Base-by-base conservation (phyloP, 352 stramenopile species). In the Globisporangium acanthophoron region DNA sequence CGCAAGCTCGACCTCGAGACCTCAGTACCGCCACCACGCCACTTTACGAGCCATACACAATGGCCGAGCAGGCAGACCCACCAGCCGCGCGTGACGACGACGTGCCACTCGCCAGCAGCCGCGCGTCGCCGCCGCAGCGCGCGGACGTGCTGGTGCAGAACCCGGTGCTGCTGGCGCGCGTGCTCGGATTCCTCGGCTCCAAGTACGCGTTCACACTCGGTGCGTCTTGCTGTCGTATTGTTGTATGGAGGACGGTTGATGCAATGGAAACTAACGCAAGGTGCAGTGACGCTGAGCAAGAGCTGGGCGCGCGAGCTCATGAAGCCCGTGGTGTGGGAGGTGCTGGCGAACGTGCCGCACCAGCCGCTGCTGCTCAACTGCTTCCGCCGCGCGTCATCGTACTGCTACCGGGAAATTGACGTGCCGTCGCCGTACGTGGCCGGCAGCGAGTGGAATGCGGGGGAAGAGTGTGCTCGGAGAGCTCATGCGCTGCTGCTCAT, bases 351-450 rank as follows among this genome's bases (percentile, higher is more conserved):
- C n/a, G 76, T 92, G 50, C 86, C 86, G 9, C 78, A 88, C 44
- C 70, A 88, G 61, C 86, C 86, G 45, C 67, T 94, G 63, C 62
- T 95, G 31, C 62, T 77, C 24, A 93, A 88, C 49, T 91, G 83
- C 63, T 95, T 95, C 61, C 84, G 86, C 54, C 78, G 86, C 44
- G 86, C 86, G 12, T 73, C 84, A 13, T 93, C 81, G 52, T 95
- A 95, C 57, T 89, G 78, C 66, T 93, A 92, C 64, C 83, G 84
- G n/a, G 86, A 95, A 63, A 69, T 92, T 39, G 86, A 95, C 64
- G 82, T 88, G 0, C 86, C 86, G 39, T 91, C 86, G 8, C 86
- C 86, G 86, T 95, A 90, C 51, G 64, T 63, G 35, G 21, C 20
- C 13, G 44, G 3, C 33, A 11, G 33, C 9, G 9, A 37, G 33